These are phyloP conservation scores for Cryptococcus floricola DNA, from an alignment of 1,284 basidiomycete genomes.

Conservation along the genomic window DNA sequence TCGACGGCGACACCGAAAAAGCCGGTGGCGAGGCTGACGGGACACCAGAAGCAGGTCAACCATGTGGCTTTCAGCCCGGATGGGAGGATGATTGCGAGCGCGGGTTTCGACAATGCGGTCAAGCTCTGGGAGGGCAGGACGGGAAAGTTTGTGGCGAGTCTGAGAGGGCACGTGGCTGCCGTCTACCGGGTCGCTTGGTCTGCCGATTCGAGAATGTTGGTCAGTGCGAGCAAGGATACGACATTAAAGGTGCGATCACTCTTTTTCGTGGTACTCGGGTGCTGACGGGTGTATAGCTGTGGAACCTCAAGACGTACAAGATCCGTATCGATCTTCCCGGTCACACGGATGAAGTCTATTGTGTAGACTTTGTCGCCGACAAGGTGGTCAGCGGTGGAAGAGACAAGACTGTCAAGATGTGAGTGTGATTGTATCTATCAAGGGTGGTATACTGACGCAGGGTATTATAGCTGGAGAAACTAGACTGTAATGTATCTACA, in stretches of 20 bases:
- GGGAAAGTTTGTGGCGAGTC: conserved; percentile 83
- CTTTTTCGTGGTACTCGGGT: not conserved
- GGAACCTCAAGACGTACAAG: conserved; percentile 93
- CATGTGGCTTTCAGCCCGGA: conserved; percentile 96
- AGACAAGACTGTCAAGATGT: conserved; percentile 60
- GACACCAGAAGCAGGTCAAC: conserved; percentile 92
- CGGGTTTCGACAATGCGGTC: conserved; percentile 87
- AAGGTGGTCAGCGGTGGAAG: conserved; percentile 92
- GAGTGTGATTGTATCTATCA: conserved; percentile 23
- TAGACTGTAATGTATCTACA: not conserved
- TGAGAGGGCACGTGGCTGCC: conserved; percentile 88
- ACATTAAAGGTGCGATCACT: conserved; percentile 75
- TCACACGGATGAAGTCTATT: conserved; percentile 97
- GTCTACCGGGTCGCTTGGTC: conserved; percentile 96
- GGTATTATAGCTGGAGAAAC: conserved; percentile 7
- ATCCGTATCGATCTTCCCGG: conserved; percentile 90
- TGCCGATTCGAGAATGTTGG: conserved; percentile 83
- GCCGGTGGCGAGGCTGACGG: conserved; percentile 80
- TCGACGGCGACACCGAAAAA: conserved; percentile 59
- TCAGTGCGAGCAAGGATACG: conserved; percentile 92
- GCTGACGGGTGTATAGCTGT: conserved; percentile 58
- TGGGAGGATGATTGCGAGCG: conserved; percentile 83
- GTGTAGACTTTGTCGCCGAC: conserved; percentile 96
- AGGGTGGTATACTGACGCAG: not conserved
- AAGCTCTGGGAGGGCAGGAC: conserved; percentile 91